These are phyloP conservation scores for Pestalotiopsis sp. DNA, from an alignment of 2,329 filamentous ascomycete genomes.

Conservation along the genomic window DNA sequence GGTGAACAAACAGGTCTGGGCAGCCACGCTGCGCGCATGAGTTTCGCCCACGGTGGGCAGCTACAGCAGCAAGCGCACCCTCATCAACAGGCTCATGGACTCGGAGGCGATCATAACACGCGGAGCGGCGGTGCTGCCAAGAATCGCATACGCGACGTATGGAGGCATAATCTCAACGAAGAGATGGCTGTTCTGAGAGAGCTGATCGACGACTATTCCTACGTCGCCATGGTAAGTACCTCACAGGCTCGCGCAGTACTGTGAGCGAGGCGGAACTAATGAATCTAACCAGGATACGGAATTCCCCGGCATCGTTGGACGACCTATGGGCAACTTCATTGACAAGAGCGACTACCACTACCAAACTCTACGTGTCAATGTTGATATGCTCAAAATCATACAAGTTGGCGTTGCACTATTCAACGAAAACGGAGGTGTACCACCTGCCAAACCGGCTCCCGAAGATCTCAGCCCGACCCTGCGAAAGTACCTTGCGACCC, in stretches of 20 bases:
- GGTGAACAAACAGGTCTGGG: conserved; percentile 72
- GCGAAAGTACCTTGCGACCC: conserved; percentile 40
- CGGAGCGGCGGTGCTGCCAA: conserved; percentile 58
- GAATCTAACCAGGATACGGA: conserved; percentile 76
- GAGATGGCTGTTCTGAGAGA: conserved; percentile 86
- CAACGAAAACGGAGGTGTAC: conserved; percentile 85
- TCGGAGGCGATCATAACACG: conserved; percentile 36
- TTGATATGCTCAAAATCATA: conserved; percentile 96
- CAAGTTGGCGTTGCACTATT: conserved; percentile 95
- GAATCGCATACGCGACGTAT: conserved; percentile 91
- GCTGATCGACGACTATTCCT: conserved; percentile 87
- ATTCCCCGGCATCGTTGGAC: conserved; percentile 95
- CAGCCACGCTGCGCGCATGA: conserved; percentile 85
- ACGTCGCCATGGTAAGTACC: conserved; percentile 88
- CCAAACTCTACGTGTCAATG: conserved; percentile 94
- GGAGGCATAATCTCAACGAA: conserved; percentile 87
- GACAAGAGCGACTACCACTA: conserved; percentile 99
- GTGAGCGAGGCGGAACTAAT: neutral
- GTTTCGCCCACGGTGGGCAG: conserved; percentile 76
- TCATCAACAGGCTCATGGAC: conserved; percentile 43
- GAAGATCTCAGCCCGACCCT: conserved; percentile 39
- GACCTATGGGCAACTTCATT: conserved; percentile 91
- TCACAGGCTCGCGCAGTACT: neutral
- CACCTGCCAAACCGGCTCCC: conserved; percentile 66
- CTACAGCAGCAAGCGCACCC: conserved; percentile 59